Conservation (phyloP, 352 stramenopile genomes). For the Plasmopara muralis region DNA sequence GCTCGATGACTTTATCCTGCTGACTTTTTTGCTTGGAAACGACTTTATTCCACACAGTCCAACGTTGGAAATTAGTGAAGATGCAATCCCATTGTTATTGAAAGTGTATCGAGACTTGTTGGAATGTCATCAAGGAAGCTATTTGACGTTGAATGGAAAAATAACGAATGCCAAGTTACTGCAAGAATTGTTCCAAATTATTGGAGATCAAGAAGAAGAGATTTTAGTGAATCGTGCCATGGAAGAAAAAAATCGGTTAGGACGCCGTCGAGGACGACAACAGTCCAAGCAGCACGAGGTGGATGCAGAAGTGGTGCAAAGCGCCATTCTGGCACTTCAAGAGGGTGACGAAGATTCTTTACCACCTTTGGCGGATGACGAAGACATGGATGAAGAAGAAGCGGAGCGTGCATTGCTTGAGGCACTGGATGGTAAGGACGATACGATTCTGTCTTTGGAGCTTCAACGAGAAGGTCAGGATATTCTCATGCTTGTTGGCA, state of each 20-base stretch:
- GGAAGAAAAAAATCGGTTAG: slow-evolving; percentile 45
- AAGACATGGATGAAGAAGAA: slow-evolving; percentile 46
- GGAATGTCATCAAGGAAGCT: slow-evolving; percentile 81
- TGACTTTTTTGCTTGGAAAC: slow-evolving; percentile 99
- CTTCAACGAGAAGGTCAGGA: slow-evolving; percentile 35
- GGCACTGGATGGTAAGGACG: slow-evolving; percentile 49
- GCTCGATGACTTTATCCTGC: slow-evolving; percentile 99
- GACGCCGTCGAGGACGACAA: slow-evolving; percentile 23
- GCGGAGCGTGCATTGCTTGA: slow-evolving; percentile 48
- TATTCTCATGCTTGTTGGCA: slow-evolving; percentile 53
- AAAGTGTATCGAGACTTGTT: slow-evolving; percentile 88
- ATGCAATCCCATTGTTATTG: slow-evolving; percentile 93
- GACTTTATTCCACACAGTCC: slow-evolving; percentile 99
- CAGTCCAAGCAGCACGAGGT: slow-evolving; percentile 37
- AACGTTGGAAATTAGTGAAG: slow-evolving; percentile 97
- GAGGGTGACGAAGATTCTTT: slow-evolving; percentile 33
- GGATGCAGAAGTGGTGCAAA: slow-evolving; percentile 37
- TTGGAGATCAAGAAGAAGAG: slow-evolving; percentile 92
- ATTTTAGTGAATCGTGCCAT: slow-evolving; percentile 82
- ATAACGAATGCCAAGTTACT: slow-evolving; percentile 88
- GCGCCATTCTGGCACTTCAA: slow-evolving; percentile 38
- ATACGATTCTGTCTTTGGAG: slow-evolving; percentile 37
- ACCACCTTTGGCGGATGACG: slow-evolving; percentile 33
- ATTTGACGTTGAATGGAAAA: slow-evolving; percentile 88
- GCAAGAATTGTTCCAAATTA: slow-evolving; percentile 88